Evolutionary conservation across 257 asterid species (phyloP).

Genomic region (Fraxinus americana): DNA sequence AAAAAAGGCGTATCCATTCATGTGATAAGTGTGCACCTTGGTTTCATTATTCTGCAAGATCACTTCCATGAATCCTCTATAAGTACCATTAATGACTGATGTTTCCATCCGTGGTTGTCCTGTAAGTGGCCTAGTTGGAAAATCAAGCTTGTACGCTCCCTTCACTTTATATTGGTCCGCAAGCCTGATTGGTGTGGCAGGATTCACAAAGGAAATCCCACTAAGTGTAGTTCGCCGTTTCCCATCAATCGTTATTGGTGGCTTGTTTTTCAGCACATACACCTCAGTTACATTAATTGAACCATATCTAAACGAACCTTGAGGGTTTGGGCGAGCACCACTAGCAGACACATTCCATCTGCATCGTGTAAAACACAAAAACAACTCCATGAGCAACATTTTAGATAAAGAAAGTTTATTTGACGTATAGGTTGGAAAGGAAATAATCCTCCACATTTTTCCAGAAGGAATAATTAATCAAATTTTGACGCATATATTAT

Average conservation of each 20-base stretch:
- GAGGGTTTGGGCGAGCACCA: slow-evolving; percentile 99
- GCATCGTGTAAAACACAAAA: slow-evolving; percentile 17
- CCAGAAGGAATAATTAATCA: too few species aligned
- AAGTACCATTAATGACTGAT: slow-evolving; percentile 89
- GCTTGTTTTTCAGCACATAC: slow-evolving; percentile 68
- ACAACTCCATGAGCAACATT: background rate
- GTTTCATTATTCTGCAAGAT: slow-evolving; percentile 94
- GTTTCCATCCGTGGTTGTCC: slow-evolving; percentile 71
- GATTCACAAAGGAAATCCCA: slow-evolving; percentile 82
- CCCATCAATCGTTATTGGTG: slow-evolving; percentile 67
- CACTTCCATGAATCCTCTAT: slow-evolving; percentile 90
- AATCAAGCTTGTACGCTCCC: slow-evolving; percentile 84
- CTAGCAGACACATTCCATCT: slow-evolving; percentile 98
- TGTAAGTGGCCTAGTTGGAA: slow-evolving; percentile 73
- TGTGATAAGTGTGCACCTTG: slow-evolving; percentile 81
- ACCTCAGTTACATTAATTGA: slow-evolving; percentile 91
- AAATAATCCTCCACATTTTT: too few species aligned
- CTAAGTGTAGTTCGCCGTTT: slow-evolving; percentile 68
- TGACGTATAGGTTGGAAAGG: background rate
- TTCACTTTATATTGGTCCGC: slow-evolving; percentile 75
- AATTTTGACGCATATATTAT: too few species aligned
- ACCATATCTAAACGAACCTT: slow-evolving; percentile 95
- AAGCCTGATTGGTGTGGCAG: slow-evolving; percentile 90
- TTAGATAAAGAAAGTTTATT: background rate
- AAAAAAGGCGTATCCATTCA: slow-evolving; percentile 88